Evolutionary conservation across 192 early-diverging fungal genomes (phyloP).

Genomic region (Coemansia sp.): DNA sequence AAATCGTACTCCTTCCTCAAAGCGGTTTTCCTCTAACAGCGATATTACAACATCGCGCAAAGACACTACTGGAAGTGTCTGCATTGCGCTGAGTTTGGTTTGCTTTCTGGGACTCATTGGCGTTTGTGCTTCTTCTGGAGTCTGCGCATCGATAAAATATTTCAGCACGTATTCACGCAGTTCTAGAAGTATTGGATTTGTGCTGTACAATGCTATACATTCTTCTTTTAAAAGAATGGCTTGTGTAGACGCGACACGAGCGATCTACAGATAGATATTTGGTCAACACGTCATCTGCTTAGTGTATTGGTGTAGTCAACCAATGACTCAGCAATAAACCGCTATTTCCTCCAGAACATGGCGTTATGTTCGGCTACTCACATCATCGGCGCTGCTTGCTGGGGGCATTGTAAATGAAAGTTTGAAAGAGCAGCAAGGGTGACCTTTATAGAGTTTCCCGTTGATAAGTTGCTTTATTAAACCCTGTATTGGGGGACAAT

Average conservation of each 20-base stretch:
- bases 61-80: conserved; percentile 16
- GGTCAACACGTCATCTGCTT: background rate
- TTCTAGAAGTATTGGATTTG: conserved; percentile 18
- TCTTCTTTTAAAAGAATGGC: conserved; percentile 8
- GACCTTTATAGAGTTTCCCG: background rate
- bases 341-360: background rate
- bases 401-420: background rate
- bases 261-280: conserved; percentile 7
- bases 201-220: conserved; percentile 25
- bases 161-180: conserved; percentile 35
- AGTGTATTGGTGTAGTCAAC: background rate
- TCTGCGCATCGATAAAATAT: conserved; percentile 2
- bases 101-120: conserved; percentile 8
- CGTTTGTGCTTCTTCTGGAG: background rate
- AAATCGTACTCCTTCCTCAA: conserved; percentile 41
- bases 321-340: background rate
- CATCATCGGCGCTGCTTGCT: background rate
- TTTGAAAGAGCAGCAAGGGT: background rate
- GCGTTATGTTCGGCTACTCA: background rate
- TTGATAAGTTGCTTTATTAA: background rate
- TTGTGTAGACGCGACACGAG: background rate
- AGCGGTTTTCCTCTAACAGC: conserved; percentile 38
- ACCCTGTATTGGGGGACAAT: background rate
- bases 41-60: conserved; percentile 31
- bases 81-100: conserved; percentile 4